Percentiles rank a stretch among this genome's conserved stretches.
Evolutionary conservation across 352 stramenopile species (phyloP).

Genomic region (Phytopythium litorale): DNA sequence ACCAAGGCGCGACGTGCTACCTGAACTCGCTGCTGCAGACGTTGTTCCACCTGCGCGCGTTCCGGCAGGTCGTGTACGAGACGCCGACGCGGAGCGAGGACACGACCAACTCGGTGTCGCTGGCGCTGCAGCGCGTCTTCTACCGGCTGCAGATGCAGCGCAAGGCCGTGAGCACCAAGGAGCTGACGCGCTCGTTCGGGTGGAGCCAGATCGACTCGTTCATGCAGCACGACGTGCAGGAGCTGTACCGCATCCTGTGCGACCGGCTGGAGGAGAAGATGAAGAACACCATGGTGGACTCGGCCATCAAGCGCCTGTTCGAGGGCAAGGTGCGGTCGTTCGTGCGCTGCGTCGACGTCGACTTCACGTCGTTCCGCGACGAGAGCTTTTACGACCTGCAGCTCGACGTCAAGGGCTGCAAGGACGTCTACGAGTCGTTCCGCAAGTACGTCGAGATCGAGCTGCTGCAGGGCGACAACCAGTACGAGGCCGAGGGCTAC

Average conservation of each 20-base stretch:
- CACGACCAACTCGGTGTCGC: slow-evolving; percentile 78
- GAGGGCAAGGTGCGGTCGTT: slow-evolving; percentile 88
- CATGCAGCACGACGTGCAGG: slow-evolving; percentile 93
- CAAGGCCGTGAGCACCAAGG: slow-evolving; percentile 88
- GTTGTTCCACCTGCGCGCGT: slow-evolving; percentile 86
- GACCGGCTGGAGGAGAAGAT: slow-evolving; percentile 93
- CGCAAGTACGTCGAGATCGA: slow-evolving; percentile 92
- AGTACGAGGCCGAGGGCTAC: slow-evolving; percentile 89
- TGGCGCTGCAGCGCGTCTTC: slow-evolving; percentile 84
- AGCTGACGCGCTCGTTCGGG: slow-evolving; percentile 91
- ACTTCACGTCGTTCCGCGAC: slow-evolving; percentile 85
- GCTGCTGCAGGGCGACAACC: slow-evolving; percentile 91
- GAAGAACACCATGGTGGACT: slow-evolving; percentile 84
- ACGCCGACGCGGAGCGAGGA: slow-evolving; percentile 76
- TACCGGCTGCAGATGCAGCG: slow-evolving; percentile 69
- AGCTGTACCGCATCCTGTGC: slow-evolving; percentile 89
- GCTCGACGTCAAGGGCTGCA: slow-evolving; percentile 91
- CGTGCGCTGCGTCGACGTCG: slow-evolving; percentile 90
- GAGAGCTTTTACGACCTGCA: slow-evolving; percentile 93
- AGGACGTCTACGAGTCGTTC: slow-evolving; percentile 87
- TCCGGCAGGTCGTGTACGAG: slow-evolving; percentile 83
- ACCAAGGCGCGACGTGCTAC: slow-evolving; percentile 92
- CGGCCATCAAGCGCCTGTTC: slow-evolving; percentile 84
- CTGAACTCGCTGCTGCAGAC: slow-evolving; percentile 93
- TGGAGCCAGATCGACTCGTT: slow-evolving; percentile 91